These are phyloP conservation scores for Paecilomyces dactylethromorphus DNA, from an alignment of 2,329 filamentous ascomycete genomes.

Conservation along the genomic window DNA sequence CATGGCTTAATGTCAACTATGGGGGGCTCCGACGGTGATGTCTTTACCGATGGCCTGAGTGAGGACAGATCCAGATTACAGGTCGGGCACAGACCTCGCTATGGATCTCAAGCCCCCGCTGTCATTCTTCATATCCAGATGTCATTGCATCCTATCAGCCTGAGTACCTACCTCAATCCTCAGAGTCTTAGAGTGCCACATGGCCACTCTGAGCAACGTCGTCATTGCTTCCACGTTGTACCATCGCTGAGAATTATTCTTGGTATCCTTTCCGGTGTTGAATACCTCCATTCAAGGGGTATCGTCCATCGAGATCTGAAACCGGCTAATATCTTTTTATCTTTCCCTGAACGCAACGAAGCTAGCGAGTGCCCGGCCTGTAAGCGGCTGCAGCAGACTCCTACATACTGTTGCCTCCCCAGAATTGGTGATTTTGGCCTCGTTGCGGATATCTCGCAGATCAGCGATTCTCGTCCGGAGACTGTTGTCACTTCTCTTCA, in stretches of 20 bases:
- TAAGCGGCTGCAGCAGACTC: constrained; percentile 14
- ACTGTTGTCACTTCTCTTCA: constrained; percentile 13
- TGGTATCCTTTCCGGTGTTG: constrained; percentile 55
- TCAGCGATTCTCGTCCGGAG: constrained; percentile 20
- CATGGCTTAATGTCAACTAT: constrained; percentile 28
- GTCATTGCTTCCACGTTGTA: constrained; percentile 58
- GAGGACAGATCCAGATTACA: constrained; percentile 27
- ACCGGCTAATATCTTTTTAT: constrained; percentile 62
- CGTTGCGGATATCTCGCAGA: constrained; percentile 48
- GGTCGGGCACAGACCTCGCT: constrained; percentile 16
- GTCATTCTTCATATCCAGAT: constrained; percentile 62
- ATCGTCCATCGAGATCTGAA: constrained; percentile 64
- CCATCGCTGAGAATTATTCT: constrained; percentile 53
- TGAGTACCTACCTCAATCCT: constrained; percentile 52
- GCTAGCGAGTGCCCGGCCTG: constrained; percentile 44
- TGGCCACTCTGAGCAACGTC: constrained; percentile 19
- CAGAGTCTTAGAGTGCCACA: constrained; percentile 16
- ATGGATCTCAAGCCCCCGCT: constrained; percentile 22
- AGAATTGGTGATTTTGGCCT: constrained; percentile 65
- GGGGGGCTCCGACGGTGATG: constrained; percentile 28
- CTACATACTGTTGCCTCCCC: constrained; percentile 44
- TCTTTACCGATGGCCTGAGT: constrained; percentile 36
- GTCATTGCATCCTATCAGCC: constrained; percentile 57
- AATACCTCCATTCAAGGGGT: constrained; percentile 56
- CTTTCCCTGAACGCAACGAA: constrained; percentile 42